Conservation (phyloP, 768 basidiomycete species). For the Clavulina sp. region DNA sequence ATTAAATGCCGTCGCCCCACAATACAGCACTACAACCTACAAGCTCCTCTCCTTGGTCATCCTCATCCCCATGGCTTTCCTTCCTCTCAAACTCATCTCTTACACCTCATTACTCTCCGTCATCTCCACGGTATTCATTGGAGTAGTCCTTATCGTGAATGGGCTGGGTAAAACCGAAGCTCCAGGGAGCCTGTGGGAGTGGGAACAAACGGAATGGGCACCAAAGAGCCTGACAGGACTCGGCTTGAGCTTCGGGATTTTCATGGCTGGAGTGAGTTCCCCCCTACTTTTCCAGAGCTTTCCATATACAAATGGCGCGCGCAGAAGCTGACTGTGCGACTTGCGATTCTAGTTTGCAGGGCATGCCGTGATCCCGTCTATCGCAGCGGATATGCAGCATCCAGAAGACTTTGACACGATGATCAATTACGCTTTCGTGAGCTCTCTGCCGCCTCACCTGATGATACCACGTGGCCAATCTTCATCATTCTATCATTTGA, state of each 20-base stretch:
- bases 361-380: conserved; percentile 78
- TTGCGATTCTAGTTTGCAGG: conserved; percentile 61
- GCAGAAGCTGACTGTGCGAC: not conserved
- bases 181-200: conserved; percentile 69
- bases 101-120: conserved; percentile 80
- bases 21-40: conserved; percentile 48
- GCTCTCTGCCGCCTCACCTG: conserved; percentile 16
- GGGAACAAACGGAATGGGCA: conserved; percentile 46
- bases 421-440: conserved; percentile 74
- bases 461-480: conserved; percentile 2
- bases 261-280: conserved; percentile 70
- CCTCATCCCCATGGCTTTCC: conserved; percentile 65
- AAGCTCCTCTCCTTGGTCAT: conserved; percentile 57
- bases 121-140: conserved; percentile 54
- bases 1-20: conserved; percentile 52
- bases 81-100: conserved; percentile 74
- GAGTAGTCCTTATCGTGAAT: conserved; percentile 64
- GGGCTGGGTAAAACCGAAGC: conserved; percentile 52
- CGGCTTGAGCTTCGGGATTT: conserved; percentile 69
- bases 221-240: conserved; percentile 38
- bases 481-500: not conserved
- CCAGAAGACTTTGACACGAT: conserved; percentile 64
- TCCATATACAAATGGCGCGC: not conserved
- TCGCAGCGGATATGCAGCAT: conserved; percentile 78
- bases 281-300: not conserved